These are phyloP conservation scores for Polygonum maritimum DNA, from an alignment of 148 eudicot genomes.

Conservation along the genomic window DNA sequence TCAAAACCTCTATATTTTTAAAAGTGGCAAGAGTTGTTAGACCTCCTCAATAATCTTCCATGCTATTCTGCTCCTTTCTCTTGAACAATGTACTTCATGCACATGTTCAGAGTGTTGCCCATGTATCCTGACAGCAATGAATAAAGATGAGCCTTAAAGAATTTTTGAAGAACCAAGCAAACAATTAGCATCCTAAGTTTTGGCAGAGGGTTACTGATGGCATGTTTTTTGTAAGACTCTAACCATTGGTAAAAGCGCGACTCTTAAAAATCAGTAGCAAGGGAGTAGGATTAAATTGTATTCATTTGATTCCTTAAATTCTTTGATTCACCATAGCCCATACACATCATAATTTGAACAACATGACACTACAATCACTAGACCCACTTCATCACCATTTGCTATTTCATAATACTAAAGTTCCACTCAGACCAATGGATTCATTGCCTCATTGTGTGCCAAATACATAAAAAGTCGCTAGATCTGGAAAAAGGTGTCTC, in stretches of 20 bases:
- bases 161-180: neutral
- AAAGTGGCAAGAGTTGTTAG: neutral
- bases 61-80: conserved; percentile 86
- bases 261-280: neutral
- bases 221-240: neutral
- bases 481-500: neutral
- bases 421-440: neutral
- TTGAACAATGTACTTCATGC: conserved; percentile 80
- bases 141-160: neutral
- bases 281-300: neutral
- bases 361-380: neutral
- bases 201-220: neutral
- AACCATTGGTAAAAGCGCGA: neutral
- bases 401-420: neutral
- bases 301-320: neutral
- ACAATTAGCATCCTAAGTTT: neutral
- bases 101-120: conserved; percentile 25
- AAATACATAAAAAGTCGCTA: neutral
- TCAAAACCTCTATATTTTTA: neutral
- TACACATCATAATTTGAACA: neutral
- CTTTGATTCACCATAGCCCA: neutral
- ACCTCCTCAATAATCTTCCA: conserved; percentile 83
- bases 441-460: neutral
- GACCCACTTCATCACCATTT: neutral
- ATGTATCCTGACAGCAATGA: conserved; percentile 21